These are phyloP conservation scores for Meripilus lineatus DNA, from an alignment of 1,284 basidiomycete genomes.

Conservation along the genomic window DNA sequence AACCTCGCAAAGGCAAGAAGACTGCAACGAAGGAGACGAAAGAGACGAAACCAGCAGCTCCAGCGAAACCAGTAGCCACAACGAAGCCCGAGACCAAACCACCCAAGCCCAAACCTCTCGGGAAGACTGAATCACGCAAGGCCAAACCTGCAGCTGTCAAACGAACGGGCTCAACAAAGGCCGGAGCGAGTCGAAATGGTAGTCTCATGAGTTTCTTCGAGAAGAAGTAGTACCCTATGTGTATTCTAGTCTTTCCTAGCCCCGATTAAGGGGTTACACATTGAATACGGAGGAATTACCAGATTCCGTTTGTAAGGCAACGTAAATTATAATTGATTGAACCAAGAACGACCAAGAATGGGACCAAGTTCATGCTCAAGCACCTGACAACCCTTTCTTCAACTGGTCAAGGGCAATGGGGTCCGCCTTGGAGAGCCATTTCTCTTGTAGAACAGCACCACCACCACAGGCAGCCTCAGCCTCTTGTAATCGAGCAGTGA, in stretches of 20 bases:
- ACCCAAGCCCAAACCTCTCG: conserved; percentile 10
- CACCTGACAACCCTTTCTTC: conserved; percentile 38
- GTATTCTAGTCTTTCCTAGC: too few relatives aligned
- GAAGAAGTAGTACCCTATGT: conserved; percentile 15
- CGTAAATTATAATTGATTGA: too few relatives aligned
- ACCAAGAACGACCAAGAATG: too few relatives aligned
- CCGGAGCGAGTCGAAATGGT: conserved; percentile 18
- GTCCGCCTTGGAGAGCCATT: conserved; percentile 63
- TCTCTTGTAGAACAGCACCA: conserved; percentile 48
- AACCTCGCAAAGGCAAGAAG: conserved; percentile 29
- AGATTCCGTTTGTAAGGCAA: too few relatives aligned
- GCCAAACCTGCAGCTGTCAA: conserved; percentile 3
- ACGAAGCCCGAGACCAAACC: too few relatives aligned
- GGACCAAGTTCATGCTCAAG: too few relatives aligned
- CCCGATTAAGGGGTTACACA: too few relatives aligned
- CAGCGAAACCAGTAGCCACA: too few relatives aligned
- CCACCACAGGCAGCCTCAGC: conserved; percentile 55
- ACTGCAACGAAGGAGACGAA: conserved; percentile 25
- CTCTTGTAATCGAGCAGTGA: conserved; percentile 53
- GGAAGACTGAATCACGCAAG: neutral
- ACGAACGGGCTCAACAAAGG: conserved; percentile 12
- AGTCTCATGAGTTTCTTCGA: conserved; percentile 29
- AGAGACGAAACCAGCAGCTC: conserved; percentile 26
- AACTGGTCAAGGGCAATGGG: conserved; percentile 67
- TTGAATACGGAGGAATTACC: too few relatives aligned